Base-by-base conservation (phyloP, 305 asterid species). In the Euphrasia arctica region DNA sequence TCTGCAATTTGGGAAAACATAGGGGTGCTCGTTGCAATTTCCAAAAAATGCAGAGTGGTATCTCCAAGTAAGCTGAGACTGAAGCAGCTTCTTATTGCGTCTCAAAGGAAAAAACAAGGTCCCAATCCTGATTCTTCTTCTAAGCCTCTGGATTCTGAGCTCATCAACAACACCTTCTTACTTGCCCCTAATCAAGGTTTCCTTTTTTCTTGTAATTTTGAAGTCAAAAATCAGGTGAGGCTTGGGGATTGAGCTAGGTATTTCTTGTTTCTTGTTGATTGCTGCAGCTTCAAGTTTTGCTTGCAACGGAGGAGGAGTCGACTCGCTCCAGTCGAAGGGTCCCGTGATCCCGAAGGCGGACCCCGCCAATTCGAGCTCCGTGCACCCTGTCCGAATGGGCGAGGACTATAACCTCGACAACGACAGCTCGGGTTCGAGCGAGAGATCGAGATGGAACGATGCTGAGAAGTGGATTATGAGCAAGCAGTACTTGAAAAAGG, bases 381-480 rank as follows among this genome's bases (percentile, higher is more conserved):
- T 85, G 3, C 90, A 87, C 73, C 89, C 96, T 0, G 65, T 80
- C 36, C 75, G 92, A 74, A 34, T 79, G 45, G 69, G 13, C 58
- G 98, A 92, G 52, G 97, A 89, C 74, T 97, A 92, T 47, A 92
- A 77, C 78, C 88, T 92, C 64, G 98, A 92, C 78, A 87, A 87
- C 66, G 97, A 92, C 61, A 89, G 96, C 74, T 92, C 60, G 98
- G 89, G 80, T 92, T 92, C 74, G 95, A 89, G 95, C 62, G 98
- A 92, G 80, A 85, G 94, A 63, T 72, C 98, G 6, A 92, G 89
- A 79, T 92, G 98, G 98, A 83, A 92, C 47, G 97, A 92, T 62
- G 98, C 97, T 0, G 97, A 92, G 86, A 89, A 92, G 83, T 92
- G 98, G 98, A 92, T 92, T 64, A 80, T 87, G 84, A 89, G 75